Base-by-base conservation (phyloP, 2,329 filamentous ascomycete genomes). In the Cordyceps javanica region DNA sequence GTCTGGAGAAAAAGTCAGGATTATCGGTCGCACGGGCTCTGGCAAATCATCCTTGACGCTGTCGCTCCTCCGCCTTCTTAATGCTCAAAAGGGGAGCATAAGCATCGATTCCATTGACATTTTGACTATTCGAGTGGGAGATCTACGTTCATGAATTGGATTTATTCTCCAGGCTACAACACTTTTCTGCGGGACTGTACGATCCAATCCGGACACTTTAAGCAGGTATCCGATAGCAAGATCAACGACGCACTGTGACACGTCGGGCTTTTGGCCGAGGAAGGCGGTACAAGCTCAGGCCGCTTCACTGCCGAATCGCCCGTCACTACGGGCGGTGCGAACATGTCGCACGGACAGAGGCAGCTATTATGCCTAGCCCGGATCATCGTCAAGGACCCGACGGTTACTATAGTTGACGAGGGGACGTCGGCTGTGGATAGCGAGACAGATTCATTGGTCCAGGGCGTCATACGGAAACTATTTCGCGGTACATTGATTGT, bases 91-190 rank as follows among this genome's bases (percentile, higher is more conserved):
- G 4, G 55, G 55, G 13, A 11, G 45, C n/a, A 44, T 57, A 23
- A 36, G 36, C 13, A 57, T 57, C 9, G 62, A 63, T 32, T 44
- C 53, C 5, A 2, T 50, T 7, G 46, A 55, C 14, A 41, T 59
- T 23, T 46, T 49, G 7, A 34, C 50, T 5, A 28, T 63, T 5
- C 57, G 57, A 1, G 42, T 49, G 6, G 41, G 44, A 10, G 44
- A 36, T 5, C 14, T 62, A 23, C 48, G 62, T 23, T 48, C 54
- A 5, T 42, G 60, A 11, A 57, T 63, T 34, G 57, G 55, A 8
- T 59, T 60, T 11, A 48, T 62, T 0, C 53, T 59, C 14, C 60
- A 60, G 30, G 56, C 59, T 5, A 56, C 59, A 5, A 55, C 53
- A 4, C 46, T 57, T n/a, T 53, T 44, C 11, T 5, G 11, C 10